Conservation (phyloP, 768 basidiomycete genomes). For the Tricholoma terreum region DNA sequence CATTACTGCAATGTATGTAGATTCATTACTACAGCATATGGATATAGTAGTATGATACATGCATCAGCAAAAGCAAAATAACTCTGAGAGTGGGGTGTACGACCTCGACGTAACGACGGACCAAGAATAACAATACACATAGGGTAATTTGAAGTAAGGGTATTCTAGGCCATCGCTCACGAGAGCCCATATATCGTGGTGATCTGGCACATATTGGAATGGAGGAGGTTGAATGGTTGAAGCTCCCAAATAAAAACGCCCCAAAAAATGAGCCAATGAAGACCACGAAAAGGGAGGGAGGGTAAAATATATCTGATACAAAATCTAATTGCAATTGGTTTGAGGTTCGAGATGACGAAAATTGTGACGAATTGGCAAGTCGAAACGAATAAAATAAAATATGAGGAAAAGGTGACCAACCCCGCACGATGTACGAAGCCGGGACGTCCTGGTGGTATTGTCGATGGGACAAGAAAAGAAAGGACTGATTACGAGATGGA, state of each 20-base stretch:
- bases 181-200: constrained; percentile 13
- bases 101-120: constrained; percentile 7
- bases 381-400: constrained; percentile 6
- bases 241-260: background rate
- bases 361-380: background rate
- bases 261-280: constrained; percentile 1
- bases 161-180: constrained; percentile 19
- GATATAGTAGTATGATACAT: constrained; percentile 16
- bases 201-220: constrained; percentile 6
- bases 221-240: background rate
- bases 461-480: constrained; percentile 9
- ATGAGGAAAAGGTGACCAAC: background rate
- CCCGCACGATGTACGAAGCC: background rate
- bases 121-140: constrained; percentile 21
- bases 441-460: too few relatives aligned
- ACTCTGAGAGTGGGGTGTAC: constrained; percentile 8
- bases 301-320: constrained; percentile 34
- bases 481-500: constrained; percentile 32
- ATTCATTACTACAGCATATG: constrained; percentile 10
- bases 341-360: constrained; percentile 2
- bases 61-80: constrained; percentile 1
- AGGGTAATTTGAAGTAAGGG: constrained; percentile 11
- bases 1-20: background rate
- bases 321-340: constrained; percentile 15
- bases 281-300: background rate